Conservation (phyloP, 495 filamentous ascomycete genomes). For the Daldinia grandis region DNA sequence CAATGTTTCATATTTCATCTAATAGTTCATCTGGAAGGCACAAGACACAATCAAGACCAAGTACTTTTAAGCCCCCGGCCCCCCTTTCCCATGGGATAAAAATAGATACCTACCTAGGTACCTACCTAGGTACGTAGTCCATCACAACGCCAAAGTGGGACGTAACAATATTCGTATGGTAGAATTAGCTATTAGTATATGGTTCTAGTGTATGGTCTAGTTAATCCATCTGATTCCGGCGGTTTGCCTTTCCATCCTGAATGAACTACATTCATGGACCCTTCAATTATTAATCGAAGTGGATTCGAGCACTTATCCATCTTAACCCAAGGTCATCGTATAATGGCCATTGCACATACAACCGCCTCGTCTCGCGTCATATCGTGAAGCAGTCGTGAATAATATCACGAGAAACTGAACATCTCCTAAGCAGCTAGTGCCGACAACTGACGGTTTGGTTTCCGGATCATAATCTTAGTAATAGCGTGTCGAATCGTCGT, state of each 20-base stretch:
- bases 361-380: constrained; percentile 8
- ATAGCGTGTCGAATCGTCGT: constrained; percentile 89
- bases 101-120: not conserved
- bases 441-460: constrained; percentile 51
- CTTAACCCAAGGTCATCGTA: constrained; percentile 14
- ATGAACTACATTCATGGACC: constrained; percentile 23
- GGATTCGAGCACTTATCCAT: constrained; percentile 6
- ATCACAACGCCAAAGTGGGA: not conserved
- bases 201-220: constrained; percentile 25
- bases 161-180: not conserved
- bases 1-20: not conserved
- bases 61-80: not conserved
- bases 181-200: constrained; percentile 47
- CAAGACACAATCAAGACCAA: not conserved
- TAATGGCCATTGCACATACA: constrained; percentile 22
- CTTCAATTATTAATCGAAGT: not conserved
- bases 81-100: not conserved
- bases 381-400: constrained; percentile 4
- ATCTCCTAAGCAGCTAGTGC: constrained; percentile 37
- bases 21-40: constrained; percentile 15
- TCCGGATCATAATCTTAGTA: constrained; percentile 78
- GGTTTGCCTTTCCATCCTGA: constrained; percentile 20
- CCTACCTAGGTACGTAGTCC: not conserved
- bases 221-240: constrained; percentile 22
- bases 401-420: constrained; percentile 32